Evolutionary conservation across 2,329 filamentous ascomycete species (phyloP).

Genomic region (Exophiala calicioides): DNA sequence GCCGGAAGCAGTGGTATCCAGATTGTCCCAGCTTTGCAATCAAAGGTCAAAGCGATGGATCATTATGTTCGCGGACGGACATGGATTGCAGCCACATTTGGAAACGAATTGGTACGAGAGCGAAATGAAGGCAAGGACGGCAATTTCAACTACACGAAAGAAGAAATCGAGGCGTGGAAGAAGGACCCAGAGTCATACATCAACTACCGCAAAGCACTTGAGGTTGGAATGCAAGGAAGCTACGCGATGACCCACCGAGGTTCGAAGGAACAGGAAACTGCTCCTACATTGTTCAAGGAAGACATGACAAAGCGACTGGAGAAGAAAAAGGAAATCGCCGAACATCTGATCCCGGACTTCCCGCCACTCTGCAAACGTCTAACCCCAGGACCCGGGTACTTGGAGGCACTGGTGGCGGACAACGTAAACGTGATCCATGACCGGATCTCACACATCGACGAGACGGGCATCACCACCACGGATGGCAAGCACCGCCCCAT

Average conservation of each 20-base stretch:
- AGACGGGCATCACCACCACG: constrained; percentile 27
- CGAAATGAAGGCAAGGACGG: constrained; percentile 32
- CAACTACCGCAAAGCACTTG: constrained; percentile 39
- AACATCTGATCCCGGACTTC: constrained; percentile 44
- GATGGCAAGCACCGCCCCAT: constrained; percentile 38
- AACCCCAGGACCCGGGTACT: constrained; percentile 49
- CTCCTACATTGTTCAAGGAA: constrained; percentile 18
- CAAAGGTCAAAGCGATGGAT: constrained; percentile 32
- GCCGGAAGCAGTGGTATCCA: constrained; percentile 34
- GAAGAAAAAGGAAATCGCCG: constrained; percentile 39
- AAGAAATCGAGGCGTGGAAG: constrained; percentile 30
- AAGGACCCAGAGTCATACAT: constrained; percentile 30
- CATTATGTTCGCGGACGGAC: constrained; percentile 35
- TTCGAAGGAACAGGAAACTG: constrained; percentile 23
- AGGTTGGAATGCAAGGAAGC: constrained; percentile 33
- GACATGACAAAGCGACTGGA: constrained; percentile 29
- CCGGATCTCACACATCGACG: constrained; percentile 21
- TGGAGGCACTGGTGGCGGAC: constrained; percentile 29
- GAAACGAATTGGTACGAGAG: constrained; percentile 25
- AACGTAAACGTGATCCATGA: constrained; percentile 26
- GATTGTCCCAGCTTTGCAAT: constrained; percentile 33
- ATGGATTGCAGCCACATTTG: constrained; percentile 34
- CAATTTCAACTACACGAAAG: constrained; percentile 34
- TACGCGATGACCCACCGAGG: constrained; percentile 30
- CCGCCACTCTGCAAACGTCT: constrained; percentile 46